phyloP scores from a whole-genome alignment of 2,329 filamentous ascomycete species.

The Helotiales sp. region DNA sequence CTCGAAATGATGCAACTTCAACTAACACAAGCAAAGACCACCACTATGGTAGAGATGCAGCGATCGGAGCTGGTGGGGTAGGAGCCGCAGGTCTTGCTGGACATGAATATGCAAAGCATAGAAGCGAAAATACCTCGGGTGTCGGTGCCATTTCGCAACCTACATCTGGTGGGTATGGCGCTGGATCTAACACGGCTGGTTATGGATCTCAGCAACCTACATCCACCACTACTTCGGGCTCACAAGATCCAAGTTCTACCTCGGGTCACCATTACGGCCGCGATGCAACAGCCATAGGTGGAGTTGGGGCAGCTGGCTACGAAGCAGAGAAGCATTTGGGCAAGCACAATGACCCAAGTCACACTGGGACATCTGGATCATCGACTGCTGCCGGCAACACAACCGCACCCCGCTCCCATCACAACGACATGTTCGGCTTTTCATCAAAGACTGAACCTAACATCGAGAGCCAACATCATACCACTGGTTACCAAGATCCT shows the following conservation, averaged over 20 bases:
- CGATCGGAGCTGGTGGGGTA: not conserved
- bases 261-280: slow-evolving; percentile 18
- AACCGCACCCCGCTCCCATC: not conserved
- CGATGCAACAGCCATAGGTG: slow-evolving; percentile 19
- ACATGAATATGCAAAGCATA: slow-evolving; percentile 8
- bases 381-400: not conserved
- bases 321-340: slow-evolving; percentile 5
- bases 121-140: not conserved
- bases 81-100: slow-evolving; percentile 1
- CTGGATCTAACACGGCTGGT: not conserved
- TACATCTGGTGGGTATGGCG: not conserved
- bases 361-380: slow-evolving; percentile 1
- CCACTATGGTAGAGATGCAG: slow-evolving; percentile 17
- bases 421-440: no score
- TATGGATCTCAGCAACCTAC: no score
- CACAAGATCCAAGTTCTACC: not conserved
- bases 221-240: no score
- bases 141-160: slow-evolving; percentile 37
- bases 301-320: slow-evolving; percentile 7
- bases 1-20: not conserved
- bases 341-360: not conserved
- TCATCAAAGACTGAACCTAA: no score
- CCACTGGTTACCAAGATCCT: slow-evolving; percentile 34
- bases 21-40: slow-evolving; percentile 9
- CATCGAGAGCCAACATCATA: no score